Conservation (phyloP, 352 stramenopile species). For the Phytophthora meadii region DNA sequence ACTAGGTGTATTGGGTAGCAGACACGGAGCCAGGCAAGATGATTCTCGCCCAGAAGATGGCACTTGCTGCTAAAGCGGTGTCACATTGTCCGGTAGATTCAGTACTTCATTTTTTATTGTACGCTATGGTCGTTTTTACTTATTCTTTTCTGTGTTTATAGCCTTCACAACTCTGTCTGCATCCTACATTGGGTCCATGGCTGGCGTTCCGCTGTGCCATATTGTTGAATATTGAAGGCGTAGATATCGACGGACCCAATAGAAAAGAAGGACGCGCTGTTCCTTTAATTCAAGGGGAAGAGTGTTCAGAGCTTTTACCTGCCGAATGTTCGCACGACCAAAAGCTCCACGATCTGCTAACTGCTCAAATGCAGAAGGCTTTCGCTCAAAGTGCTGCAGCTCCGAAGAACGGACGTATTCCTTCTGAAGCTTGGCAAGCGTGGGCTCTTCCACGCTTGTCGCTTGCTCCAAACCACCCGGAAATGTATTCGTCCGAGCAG, state of each 20-base stretch:
- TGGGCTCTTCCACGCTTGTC: conserved; percentile 69
- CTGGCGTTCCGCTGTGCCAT: conserved; percentile 72
- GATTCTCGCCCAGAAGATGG: conserved; percentile 80
- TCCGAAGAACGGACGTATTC: conserved; percentile 37
- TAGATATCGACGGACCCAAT: conserved; percentile 1
- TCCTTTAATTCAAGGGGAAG: conserved; percentile 18
- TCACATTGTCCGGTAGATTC: conserved; percentile 52
- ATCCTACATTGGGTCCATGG: conserved; percentile 72
- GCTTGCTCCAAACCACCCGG: conserved; percentile 59
- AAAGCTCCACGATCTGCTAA: conserved; percentile 44
- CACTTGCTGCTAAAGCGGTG: conserved; percentile 51
- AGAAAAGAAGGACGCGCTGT: conserved; percentile 6
- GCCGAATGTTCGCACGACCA: conserved; percentile 50
- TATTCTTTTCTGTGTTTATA: conserved; percentile 14
- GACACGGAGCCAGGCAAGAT: conserved; percentile 75
- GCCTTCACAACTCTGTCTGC: conserved; percentile 70
- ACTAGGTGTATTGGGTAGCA: conserved; percentile 69
- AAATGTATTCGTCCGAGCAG: conserved; percentile 72
- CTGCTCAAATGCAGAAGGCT: conserved; percentile 52
- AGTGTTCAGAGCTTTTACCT: conserved; percentile 22
- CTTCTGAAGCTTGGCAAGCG: conserved; percentile 54
- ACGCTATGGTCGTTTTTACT: background rate
- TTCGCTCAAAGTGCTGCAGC: conserved; percentile 49
- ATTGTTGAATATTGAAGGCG: conserved; percentile 51
- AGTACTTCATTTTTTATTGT: background rate